Base-by-base conservation (phyloP, 345 rosid species). In the Syzygium aromaticum region DNA sequence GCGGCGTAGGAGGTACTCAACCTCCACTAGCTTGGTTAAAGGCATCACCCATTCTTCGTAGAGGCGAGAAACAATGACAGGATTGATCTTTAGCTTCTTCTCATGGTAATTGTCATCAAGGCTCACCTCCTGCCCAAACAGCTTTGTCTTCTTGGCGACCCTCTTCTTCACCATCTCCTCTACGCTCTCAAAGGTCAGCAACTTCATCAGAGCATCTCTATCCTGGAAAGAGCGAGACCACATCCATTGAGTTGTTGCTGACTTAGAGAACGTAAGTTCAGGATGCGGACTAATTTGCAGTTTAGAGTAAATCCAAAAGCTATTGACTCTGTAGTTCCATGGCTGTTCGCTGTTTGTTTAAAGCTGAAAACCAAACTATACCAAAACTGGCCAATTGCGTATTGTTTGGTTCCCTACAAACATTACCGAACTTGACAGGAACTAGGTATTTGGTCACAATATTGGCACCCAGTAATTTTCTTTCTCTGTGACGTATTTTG, bases 31-130 rank as follows among this genome's bases (percentile, higher is more conserved):
- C 88, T 96, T 97, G 54, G 99, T 97, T 38, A 96, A 91, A 77
- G 98, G 98, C 85, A 97, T 97, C 17, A 95, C 92, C 98, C 99
- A 96, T 27, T 96, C 95, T 5, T 89, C 94, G 57, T 94, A 97
- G 25, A 97, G 96, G 43, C 92, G 95, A 38, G 95, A 93, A 22
- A 92, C 95, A 6, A 94, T 11, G 4, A 91, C 87, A 15, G 98
- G 98, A 92, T 95, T 94, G 7, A 97, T 92, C 90, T 96, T 97
- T 90, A 80, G 90, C 33, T 89, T 90, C 22, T 83, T 88, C 54
- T 84, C 86, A 14, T 54, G 59, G 13, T 19, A 87, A 51, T 61
- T 89, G 59, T 52, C 90, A 51, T 54, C 64, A 5, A 88, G 84
- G 49, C 63, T 92, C 56, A 95, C 95, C 38, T 94, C 93, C 89